Evolutionary conservation across 2,329 filamentous ascomycete species (phyloP).

Genomic region (Pezizomycotina sp.): DNA sequence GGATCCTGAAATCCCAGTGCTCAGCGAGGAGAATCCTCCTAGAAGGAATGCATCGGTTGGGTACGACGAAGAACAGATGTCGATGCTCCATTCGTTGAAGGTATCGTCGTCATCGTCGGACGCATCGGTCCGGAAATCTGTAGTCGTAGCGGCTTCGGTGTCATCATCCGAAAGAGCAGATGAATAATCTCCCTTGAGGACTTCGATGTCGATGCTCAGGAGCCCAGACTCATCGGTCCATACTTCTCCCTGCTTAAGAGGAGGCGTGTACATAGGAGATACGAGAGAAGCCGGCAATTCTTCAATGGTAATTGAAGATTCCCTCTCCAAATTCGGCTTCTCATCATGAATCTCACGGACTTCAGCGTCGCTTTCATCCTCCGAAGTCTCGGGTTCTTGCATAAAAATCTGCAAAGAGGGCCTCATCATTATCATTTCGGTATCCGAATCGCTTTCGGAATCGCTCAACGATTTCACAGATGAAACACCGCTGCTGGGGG

Average conservation of each 20-base stretch:
- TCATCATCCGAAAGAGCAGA: conserved; percentile 12
- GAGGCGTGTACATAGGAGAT: conserved; percentile 13
- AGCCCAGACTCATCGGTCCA: too few relatives aligned
- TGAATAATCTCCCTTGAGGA: conserved; percentile 18
- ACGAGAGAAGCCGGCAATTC: conserved; percentile 16
- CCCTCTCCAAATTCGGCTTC: conserved; percentile 4
- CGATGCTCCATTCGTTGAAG: conserved; percentile 19
- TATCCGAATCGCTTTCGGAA: conserved; percentile 14
- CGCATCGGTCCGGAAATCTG: conserved; percentile 17
- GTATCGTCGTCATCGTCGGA: conserved; percentile 16
- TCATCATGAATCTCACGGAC: background rate
- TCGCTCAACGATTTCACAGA: conserved; percentile 17
- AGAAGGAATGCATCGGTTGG: conserved; percentile 17
- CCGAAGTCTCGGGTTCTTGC: too few relatives aligned
- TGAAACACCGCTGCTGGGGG: conserved; percentile 14
- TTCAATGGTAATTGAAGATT: conserved; percentile 17
- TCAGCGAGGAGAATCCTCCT: conserved; percentile 11
- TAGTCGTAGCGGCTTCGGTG: conserved; percentile 17
- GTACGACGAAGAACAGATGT: conserved; percentile 18
- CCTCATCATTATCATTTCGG: too few relatives aligned
- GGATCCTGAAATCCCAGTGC: conserved; percentile 10
- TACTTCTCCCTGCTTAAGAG: too few relatives aligned
- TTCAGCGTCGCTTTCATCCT: too few relatives aligned
- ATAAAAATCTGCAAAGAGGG: too few relatives aligned
- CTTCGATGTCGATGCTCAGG: conserved; percentile 15